A percentile compares a stretch with the other conserved stretches of the same genome.
Conservation (phyloP, 2,329 filamentous ascomycete genomes). For the Scedosporium aurantiacum region DNA sequence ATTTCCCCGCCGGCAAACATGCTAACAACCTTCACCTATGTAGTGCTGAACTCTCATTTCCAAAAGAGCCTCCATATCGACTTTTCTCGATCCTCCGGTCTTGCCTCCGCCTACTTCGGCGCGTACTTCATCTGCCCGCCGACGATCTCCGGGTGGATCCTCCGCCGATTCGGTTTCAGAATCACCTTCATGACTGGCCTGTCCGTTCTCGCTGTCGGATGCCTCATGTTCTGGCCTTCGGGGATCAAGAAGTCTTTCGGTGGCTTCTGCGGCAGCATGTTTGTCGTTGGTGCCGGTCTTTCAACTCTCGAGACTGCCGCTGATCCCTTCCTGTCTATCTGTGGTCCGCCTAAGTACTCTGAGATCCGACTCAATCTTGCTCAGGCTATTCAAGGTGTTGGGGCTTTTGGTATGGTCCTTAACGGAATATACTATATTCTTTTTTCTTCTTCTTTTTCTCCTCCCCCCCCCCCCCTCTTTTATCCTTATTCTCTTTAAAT, state of each 20-base stretch:
- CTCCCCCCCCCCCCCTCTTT: slow-evolving; percentile 9
- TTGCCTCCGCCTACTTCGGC: slow-evolving; percentile 42
- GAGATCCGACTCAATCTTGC: slow-evolving; percentile 67
- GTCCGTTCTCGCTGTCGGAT: slow-evolving; percentile 52
- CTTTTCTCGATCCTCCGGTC: slow-evolving; percentile 31
- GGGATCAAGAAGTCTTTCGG: slow-evolving; percentile 54
- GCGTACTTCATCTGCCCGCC: slow-evolving; percentile 27
- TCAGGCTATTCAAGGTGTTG: slow-evolving; percentile 64
- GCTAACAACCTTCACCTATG: not conserved
- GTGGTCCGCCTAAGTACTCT: slow-evolving; percentile 55
- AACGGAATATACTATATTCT: too few species aligned
- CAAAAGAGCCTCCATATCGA: slow-evolving; percentile 33
- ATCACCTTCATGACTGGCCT: slow-evolving; percentile 60
- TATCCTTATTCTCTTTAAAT: not conserved
- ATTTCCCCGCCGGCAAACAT: too few species aligned
- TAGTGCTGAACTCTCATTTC: slow-evolving; percentile 38
- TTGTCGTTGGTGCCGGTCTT: slow-evolving; percentile 64
- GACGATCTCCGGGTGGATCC: slow-evolving; percentile 35
- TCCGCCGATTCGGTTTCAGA: slow-evolving; percentile 55
- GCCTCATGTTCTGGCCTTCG: slow-evolving; percentile 41
- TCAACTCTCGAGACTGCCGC: slow-evolving; percentile 68
- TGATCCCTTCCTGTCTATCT: slow-evolving; percentile 41
- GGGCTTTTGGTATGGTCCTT: slow-evolving; percentile 40
- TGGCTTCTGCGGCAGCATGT: slow-evolving; percentile 62
- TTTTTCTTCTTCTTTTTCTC: not conserved